Base-by-base conservation (phyloP, 257 asterid species). In the Solanum neorickii region DNA sequence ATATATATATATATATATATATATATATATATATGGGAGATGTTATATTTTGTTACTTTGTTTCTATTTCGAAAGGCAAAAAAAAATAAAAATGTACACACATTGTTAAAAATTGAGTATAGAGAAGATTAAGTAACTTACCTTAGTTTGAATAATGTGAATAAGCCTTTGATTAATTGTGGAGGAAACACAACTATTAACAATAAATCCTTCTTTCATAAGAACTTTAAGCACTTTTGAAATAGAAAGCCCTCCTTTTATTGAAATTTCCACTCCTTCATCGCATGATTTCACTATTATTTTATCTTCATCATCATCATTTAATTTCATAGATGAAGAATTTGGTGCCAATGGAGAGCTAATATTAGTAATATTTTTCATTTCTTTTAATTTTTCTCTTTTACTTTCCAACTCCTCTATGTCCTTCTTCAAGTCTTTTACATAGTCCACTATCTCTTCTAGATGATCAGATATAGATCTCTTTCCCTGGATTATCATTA, bases 121-220 rank as follows among this genome's bases (percentile, higher is more conserved):
- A 49, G 25, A 29, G 18, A 69, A 72, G 29, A 72, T 29, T 12
- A 29, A 20, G 15, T 9, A 16, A 4, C 11, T 5, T 37, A 88
- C 90, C 90, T 90, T 65, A 84, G 85, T 44, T 41, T 76, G 75
- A 46, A 90, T 84, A 29, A 52, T 76, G 68, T 86, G 88, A 83
- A 84, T 39, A 11, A n/a, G 69, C 12, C 76, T 86, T 83, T 37
- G 73, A 77, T 88, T 25, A 11, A 65, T 68, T 69, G 62, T 78
- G 35, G 84, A 59, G 76, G 90, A 90, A 66, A 41, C 46, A 62
- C 92, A 88, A 65, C 42, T 86, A 37, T 6, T 13, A 13, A 84
- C 49, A 23, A 80, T 37, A 73, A 90, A 7, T 33, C 89, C 89
- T 86, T 86, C 90, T 20, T 42, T 86, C 83, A 47, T 84, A 18